Percentiles rank a stretch among this genome's conserved stretches.
Conservation (phyloP, 768 basidiomycete genomes). For the Boletellus ananas region DNA sequence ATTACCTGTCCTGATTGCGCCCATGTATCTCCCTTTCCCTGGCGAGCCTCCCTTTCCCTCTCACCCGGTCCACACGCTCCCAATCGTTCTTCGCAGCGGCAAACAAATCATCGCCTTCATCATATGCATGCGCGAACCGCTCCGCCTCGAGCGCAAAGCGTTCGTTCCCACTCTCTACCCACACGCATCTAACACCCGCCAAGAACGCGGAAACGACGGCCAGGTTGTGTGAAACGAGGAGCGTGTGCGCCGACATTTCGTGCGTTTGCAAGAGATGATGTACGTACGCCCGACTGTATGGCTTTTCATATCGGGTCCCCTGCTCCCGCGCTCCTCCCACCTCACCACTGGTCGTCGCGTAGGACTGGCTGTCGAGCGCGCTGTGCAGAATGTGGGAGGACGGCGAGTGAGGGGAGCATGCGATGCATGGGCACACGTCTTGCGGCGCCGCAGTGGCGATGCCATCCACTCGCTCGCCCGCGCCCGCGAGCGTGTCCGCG, state of each 20-base stretch:
- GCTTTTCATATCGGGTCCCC: constrained; percentile 22
- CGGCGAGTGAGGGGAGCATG: constrained; percentile 50
- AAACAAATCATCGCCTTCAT: constrained; percentile 44
- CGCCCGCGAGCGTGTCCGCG: constrained; percentile 35
- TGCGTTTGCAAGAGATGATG: constrained; percentile 87
- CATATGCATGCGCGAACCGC: constrained; percentile 50
- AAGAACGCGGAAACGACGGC: constrained; percentile 65
- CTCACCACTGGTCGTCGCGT: constrained; percentile 1
- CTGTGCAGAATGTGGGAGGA: constrained; percentile 43
- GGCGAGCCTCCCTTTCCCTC: constrained; percentile 72
- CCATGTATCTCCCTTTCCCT: constrained; percentile 52
- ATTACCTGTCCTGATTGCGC: not conserved
- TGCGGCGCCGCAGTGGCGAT: not conserved
- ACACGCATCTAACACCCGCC: constrained; percentile 45
- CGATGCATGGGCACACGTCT: constrained; percentile 46
- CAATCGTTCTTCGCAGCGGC: constrained; percentile 52
- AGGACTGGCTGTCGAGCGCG: constrained; percentile 33
- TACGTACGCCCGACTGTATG: constrained; percentile 58
- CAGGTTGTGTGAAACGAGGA: constrained; percentile 76
- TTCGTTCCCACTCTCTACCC: constrained; percentile 9
- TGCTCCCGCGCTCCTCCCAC: not conserved
- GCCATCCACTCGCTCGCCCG: not conserved
- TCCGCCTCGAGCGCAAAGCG: constrained; percentile 45
- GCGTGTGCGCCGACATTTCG: constrained; percentile 82
- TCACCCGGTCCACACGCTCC: constrained; percentile 61